Base-by-base conservation (phyloP, 1,284 basidiomycete species). In the Rhodofomes roseus region DNA sequence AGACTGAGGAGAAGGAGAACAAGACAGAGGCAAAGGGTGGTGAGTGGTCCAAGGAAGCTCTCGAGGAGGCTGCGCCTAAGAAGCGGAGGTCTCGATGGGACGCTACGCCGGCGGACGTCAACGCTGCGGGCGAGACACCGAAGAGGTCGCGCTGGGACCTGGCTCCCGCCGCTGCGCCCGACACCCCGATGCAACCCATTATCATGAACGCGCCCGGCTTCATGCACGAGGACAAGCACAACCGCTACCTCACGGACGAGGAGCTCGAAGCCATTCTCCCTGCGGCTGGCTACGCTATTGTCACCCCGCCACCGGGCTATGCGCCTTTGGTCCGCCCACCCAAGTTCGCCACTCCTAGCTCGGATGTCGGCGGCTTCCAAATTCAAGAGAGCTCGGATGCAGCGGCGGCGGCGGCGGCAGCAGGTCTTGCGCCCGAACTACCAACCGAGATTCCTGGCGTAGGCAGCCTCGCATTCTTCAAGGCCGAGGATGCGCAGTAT, bases 391-490 rank as follows among this genome's bases (percentile, higher is more conserved):
- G 96, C 62, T 91, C 92, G 5, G 92, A 95, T 66, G 93, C 95
- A 2, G 90, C 92, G 5, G 88, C 90, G 11, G 83, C 86, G 0
- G 89, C 94, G 0, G 91, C 92, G 1, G 96, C 95, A 0, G 92
- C 93, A 0, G 93, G 95, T 60, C 92, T 98, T 44, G 91, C 93
- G 16, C 93, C 95, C 4, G 95, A 97, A 64, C 79, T 99, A 27
- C 96, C 96, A n/a, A 99, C 96, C 1, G 96, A 99, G 74, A 98
- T 99, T 65, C 96, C 96, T 43, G 97, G 97, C 44, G 96, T 99
- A 43, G 97, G 97, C 36, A 95, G 92, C 67, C 85, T 99, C 36
- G 94, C 95, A 6, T 99, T 98, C 79, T 96, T 99, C 85, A 99
- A 99, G 76, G 83, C 93, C 0, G 97, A 99, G 76, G 97, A 99